phyloP scores from a whole-genome alignment of 2,329 filamentous ascomycete species.

The Sordariomycetes sp. region DNA sequence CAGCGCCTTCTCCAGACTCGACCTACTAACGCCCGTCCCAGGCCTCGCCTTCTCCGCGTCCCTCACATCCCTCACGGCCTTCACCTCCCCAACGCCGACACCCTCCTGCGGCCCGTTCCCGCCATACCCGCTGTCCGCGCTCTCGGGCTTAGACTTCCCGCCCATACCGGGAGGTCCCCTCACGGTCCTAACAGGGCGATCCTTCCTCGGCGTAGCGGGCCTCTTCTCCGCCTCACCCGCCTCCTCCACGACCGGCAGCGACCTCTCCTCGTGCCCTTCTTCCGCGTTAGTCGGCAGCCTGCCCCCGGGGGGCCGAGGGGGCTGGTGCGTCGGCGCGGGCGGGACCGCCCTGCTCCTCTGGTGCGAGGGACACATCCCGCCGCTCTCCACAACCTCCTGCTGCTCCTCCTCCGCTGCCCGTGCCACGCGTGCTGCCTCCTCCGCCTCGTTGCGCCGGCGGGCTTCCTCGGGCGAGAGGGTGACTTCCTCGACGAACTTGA shows the following conservation, averaged over 20 bases:
- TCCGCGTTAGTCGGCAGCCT: conserved; percentile 18
- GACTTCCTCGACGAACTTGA: conserved; percentile 80
- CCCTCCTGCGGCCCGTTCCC: conserved; percentile 18
- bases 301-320: conserved; percentile 24
- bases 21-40: conserved; percentile 30
- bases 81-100: conserved; percentile 15
- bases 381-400: conserved; percentile 15
- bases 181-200: not conserved
- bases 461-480: conserved; percentile 86
- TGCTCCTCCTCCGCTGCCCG: conserved; percentile 16
- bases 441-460: conserved; percentile 38
- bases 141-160: conserved; percentile 32
- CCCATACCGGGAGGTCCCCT: conserved; percentile 22
- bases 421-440: conserved; percentile 44
- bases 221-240: conserved; percentile 45
- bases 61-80: conserved; percentile 15
- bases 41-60: conserved; percentile 12
- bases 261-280: conserved; percentile 36
- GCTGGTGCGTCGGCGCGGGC: conserved; percentile 30
- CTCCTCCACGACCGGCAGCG: conserved; percentile 79
- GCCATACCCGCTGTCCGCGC: conserved; percentile 33
- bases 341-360: conserved; percentile 20
- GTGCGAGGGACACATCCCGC: conserved; percentile 21
- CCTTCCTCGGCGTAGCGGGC: not conserved
- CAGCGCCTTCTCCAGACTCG: conserved; percentile 46